Evolutionary conservation across 2,329 filamentous ascomycete genomes (phyloP), one percentile per base, ranked within the genome.

Genomic region (Sarocladium brachiariae): DNA sequence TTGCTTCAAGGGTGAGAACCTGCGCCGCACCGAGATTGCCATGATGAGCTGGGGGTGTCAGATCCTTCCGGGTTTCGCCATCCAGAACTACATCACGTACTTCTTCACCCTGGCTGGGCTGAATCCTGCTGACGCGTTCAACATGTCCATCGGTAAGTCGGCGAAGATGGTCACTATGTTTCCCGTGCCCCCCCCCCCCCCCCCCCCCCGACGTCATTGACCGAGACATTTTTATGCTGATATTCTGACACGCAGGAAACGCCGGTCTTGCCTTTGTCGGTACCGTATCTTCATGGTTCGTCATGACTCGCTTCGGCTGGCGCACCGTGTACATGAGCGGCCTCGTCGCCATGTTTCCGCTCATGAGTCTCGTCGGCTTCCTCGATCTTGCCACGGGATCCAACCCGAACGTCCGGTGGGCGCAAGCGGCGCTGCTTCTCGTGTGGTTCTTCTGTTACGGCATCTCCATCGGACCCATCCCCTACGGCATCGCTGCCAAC

Each of bases 321-420:
- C 66, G 72, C 3, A 68, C 64, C 1, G 62, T 74, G 2, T 71
- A 77, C 50, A 61, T 75, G 16, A 59, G 59, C 21, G 75, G 75
- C n/a, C 67, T 77, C 66, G 54, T 59, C 0, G 61, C 68, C 50
- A 68, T 71, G 0, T 2, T 24, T n/a, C 14, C 35, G 13, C 62
- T 73, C 1, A 66, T 72, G 8, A 58, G 67, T n/a, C 65, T 78
- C 14, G 65, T 72, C 0, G 55, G 70, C 2, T 62, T 76, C 47
- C 71, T 66, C 50, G 68, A 64, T 0, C 62, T 13, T 49, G 52
- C 61, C 55, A 11, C 23, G 59, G 18, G 21, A 47, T 5, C 49
- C 59, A 21, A 31, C 27, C 27, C 27, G 27, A 30, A 30, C 27
- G 38, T 27, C 10, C 13, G 54, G 9, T 55, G 46, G 52, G 52